These are phyloP conservation scores for Anthracocystis walkeri DNA, from an alignment of 1,284 basidiomycete species.

Conservation along the genomic window DNA sequence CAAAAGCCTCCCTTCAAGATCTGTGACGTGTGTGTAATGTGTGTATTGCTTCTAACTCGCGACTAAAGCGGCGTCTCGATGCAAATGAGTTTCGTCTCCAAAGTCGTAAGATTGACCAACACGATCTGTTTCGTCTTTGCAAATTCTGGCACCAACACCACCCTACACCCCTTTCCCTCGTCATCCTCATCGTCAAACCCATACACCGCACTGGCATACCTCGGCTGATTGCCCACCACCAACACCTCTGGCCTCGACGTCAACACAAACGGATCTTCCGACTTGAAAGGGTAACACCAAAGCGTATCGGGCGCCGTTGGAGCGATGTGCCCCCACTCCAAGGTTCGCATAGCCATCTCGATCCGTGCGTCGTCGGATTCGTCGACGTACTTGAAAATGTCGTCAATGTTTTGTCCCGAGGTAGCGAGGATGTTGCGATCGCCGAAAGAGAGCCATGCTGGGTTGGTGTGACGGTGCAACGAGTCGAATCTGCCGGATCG, in stretches of 20 bases:
- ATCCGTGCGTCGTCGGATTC: conserved; percentile 71
- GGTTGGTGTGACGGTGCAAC: conserved; percentile 88
- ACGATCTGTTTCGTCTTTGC: conserved; percentile 76
- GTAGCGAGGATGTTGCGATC: conserved; percentile 78
- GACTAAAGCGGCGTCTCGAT: conserved; percentile 19
- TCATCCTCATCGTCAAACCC: conserved; percentile 58
- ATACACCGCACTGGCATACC: conserved; percentile 72
- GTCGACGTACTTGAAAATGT: conserved; percentile 89
- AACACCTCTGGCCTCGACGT: conserved; percentile 86
- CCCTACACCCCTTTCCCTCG: conserved; percentile 73
- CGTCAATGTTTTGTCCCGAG: conserved; percentile 91
- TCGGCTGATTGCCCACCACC: conserved; percentile 89
- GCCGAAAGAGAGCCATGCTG: conserved; percentile 80
- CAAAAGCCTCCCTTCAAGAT: no score
- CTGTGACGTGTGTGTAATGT: neutral
- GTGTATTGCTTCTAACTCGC: neutral
- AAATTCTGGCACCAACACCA: conserved; percentile 88
- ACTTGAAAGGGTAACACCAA: conserved; percentile 94
- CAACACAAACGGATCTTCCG: conserved; percentile 89
- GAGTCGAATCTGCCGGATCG: conserved; percentile 73
- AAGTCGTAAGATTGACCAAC: conserved; percentile 75
- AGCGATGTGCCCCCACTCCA: conserved; percentile 94
- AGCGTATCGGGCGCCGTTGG: conserved; percentile 98
- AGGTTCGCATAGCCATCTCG: conserved; percentile 80
- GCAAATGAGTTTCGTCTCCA: conserved; percentile 72